Base-by-base conservation (phyloP, 73 alveolate genomes). In the Paramecium primaurelia region DNA sequence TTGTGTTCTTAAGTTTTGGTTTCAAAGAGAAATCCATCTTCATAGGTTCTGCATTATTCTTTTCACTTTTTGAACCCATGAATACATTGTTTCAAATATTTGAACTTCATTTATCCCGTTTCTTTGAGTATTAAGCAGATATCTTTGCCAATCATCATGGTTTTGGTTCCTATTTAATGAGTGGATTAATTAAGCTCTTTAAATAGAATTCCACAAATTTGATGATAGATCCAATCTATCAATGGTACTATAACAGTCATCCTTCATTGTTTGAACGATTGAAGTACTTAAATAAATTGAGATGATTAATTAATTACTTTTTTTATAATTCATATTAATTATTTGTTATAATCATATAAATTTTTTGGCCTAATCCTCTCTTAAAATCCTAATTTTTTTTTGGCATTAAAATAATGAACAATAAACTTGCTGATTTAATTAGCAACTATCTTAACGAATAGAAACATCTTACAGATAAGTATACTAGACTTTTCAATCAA, bases 1-100 rank as follows among this genome's bases (percentile, higher is more conserved):
- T 49, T 0, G 87, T 97, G 16, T 92, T 95, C 83, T 97, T 96
- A 92, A 98, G 99, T 20, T 97, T 94, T 93, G 96, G 95, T 60
- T 94, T 93, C 71, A 92, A 93, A 40, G 96, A 97, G 16, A 92
- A 94, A 54, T 69, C 92, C 5, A 59, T 51, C 18, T 71, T 40
- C 47, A 92, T 92, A 38, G 94, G 94, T 11, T 94, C 97, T 32
- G 93, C 97, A 6, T 97, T 97, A 58, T 92, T 97, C 88, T 92
- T 47, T 51, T 86, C 86, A 32, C 64, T 96, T 9, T 95, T 88
- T 93, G 60, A 92, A 22, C 99, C 99, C 6, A 49, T 95, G 51
- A 73, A 88, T 58, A 94, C 86, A 54, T 84, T 94, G 73, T 86
- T 93, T 47, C 86, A 93, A 14, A 88, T 93, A n/a, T 47, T 92